These are phyloP conservation scores for Zygotorulaspora sp. DNA, from an alignment of 805 yeast genomes.

Conservation along the genomic window DNA sequence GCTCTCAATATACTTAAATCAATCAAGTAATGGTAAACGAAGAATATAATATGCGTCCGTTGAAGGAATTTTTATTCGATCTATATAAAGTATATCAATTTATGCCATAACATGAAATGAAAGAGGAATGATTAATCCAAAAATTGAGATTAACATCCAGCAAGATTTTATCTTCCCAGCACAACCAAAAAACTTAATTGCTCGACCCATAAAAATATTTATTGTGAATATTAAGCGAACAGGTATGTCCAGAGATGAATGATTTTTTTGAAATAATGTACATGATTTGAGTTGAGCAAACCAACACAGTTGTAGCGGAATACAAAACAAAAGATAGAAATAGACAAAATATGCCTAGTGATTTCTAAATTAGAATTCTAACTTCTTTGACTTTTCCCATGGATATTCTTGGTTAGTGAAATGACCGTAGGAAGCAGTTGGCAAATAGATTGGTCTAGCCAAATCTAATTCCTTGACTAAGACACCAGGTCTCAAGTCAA, in stretches of 20 bases:
- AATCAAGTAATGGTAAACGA: background rate
- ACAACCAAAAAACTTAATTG: constrained; percentile 3
- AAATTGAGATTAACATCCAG: too few relatives aligned
- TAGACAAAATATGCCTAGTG: background rate
- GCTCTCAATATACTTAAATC: constrained; percentile 37
- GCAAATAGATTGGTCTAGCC: constrained; percentile 98
- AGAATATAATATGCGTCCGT: constrained; percentile 10
- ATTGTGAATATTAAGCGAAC: too few relatives aligned
- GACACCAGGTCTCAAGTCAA: constrained; percentile 99
- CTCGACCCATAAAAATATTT: background rate
- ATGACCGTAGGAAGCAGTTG: constrained; percentile 99
- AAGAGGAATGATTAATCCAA: background rate
- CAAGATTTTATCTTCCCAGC: constrained; percentile 1
- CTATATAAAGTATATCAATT: constrained; percentile 1
- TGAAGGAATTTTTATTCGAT: constrained; percentile 12
- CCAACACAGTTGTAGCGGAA: constrained; percentile 10
- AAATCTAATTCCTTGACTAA: constrained; percentile 93
- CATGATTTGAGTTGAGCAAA: constrained; percentile 24
- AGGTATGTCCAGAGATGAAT: too few relatives aligned
- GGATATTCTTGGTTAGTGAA: constrained; percentile 98
- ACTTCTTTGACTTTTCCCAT: constrained; percentile 95
- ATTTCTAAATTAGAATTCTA: constrained; percentile 45
- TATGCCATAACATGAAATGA: background rate
- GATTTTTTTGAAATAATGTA: constrained; percentile 13
- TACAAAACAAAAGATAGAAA: constrained; percentile 2